Conservation (phyloP, 441 rosid species). For the Populus trichocarpa region DNA sequence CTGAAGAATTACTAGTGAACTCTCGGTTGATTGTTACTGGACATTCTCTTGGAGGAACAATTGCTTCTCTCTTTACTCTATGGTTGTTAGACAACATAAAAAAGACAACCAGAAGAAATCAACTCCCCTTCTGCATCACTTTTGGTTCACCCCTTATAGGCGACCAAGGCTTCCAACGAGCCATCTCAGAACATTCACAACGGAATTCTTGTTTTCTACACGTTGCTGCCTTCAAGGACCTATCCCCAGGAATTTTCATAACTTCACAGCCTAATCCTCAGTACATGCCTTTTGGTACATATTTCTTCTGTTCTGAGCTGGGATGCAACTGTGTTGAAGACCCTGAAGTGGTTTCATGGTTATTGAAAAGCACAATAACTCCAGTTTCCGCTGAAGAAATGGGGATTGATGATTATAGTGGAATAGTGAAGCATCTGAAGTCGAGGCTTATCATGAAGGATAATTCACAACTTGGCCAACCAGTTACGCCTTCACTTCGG, state of each 20-base stretch:
- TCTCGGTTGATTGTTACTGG: slow-evolving; percentile 53
- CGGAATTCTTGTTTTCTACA: slow-evolving; percentile 68
- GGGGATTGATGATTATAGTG: slow-evolving; percentile 19
- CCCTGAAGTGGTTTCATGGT: slow-evolving; percentile 30
- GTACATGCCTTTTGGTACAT: slow-evolving; percentile 61
- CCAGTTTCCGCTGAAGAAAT: slow-evolving; percentile 13
- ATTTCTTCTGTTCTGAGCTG: slow-evolving; percentile 44
- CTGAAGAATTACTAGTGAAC: neutral
- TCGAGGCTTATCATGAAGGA: slow-evolving; percentile 16
- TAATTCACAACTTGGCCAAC: slow-evolving; percentile 3
- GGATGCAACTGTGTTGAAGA: slow-evolving; percentile 45
- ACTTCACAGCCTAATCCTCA: slow-evolving; percentile 3
- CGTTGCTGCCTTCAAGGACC: slow-evolving; percentile 38
- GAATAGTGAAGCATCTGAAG: slow-evolving; percentile 12
- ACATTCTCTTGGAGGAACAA: slow-evolving; percentile 51
- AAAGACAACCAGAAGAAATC: neutral
- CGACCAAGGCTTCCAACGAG: slow-evolving; percentile 37
- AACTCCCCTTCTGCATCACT: slow-evolving; percentile 58
- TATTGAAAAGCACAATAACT: slow-evolving; percentile 13
- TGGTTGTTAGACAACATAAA: slow-evolving; percentile 45
- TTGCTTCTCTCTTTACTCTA: slow-evolving; percentile 66
- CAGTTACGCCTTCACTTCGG: slow-evolving; percentile 9
- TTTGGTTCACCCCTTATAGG: slow-evolving; percentile 65
- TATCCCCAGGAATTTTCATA: slow-evolving; percentile 28
- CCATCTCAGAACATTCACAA: slow-evolving; percentile 27